A percentile compares a stretch with the other conserved stretches of the same genome.
These are phyloP conservation scores for Cytidiella melzeri DNA, from an alignment of 768 basidiomycete species.

Conservation along the genomic window DNA sequence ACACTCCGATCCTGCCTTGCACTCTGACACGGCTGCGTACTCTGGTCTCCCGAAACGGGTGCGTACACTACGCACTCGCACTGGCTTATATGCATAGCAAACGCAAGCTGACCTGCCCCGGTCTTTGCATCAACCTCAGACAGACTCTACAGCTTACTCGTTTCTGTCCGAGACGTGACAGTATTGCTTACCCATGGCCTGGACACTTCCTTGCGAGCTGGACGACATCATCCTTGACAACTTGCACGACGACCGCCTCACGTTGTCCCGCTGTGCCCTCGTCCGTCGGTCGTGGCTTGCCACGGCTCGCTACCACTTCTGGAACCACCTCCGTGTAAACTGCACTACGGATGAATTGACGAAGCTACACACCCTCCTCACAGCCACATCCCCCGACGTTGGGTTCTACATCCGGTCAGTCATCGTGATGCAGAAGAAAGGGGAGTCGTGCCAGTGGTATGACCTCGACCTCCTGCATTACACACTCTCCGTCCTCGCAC, in stretches of 20 bases:
- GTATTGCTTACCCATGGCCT: background rate
- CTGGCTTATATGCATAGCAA: background rate
- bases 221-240: slow-evolving; percentile 11
- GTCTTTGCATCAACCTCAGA: background rate
- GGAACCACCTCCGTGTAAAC: slow-evolving; percentile 3
- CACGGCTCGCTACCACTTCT: slow-evolving; percentile 9
- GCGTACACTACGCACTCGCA: background rate
- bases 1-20: too few species aligned
- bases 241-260: slow-evolving; percentile 5
- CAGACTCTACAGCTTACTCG: background rate
- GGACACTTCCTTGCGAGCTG: slow-evolving; percentile 7
- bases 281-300: slow-evolving; percentile 7
- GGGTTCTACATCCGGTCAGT: slow-evolving; percentile 4
- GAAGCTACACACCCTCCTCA: background rate
- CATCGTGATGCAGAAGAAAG: slow-evolving; percentile 2
- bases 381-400: slow-evolving; percentile 1
- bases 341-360: background rate
- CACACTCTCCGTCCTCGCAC: slow-evolving; percentile 5
- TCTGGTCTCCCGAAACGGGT: background rate
- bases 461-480: slow-evolving; percentile 7
- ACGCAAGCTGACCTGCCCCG: background rate
- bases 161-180: too few species aligned
- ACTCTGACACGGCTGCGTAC: background rate
- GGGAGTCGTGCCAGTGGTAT: slow-evolving; percentile 6
- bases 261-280: slow-evolving; percentile 3